Conservation (phyloP, 176 grass and related monocot species). For the Carex kokanica region DNA sequence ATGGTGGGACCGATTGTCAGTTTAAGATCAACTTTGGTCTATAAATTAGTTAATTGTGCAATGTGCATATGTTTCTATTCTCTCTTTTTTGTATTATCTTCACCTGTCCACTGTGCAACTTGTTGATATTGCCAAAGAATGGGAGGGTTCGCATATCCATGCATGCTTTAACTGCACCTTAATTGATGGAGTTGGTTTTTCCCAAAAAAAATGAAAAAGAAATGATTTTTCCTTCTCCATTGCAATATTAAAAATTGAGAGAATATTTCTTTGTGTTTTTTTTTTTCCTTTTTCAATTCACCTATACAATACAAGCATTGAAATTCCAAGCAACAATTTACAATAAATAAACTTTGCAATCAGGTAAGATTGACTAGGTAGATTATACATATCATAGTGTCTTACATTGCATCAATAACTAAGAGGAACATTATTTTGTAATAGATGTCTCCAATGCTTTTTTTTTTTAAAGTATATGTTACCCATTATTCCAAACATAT, state of each 20-base stretch:
- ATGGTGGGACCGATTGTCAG: neutral
- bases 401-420: neutral
- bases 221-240: too few species aligned
- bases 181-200: neutral
- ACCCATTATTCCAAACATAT: too few species aligned
- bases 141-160: slow-evolving; percentile 1
- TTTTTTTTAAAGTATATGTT: too few species aligned
- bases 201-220: too few species aligned
- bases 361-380: neutral
- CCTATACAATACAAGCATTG: too few species aligned
- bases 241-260: too few species aligned
- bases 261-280: too few species aligned
- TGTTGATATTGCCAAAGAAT: slow-evolving; percentile 18
- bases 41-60: neutral
- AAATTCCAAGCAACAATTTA: too few species aligned
- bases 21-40: neutral
- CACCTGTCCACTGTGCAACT: neutral
- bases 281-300: too few species aligned
- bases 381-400: neutral
- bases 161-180: slow-evolving; percentile 1
- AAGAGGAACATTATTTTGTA: too few species aligned
- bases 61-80: neutral
- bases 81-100: neutral
- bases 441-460: too few species aligned
- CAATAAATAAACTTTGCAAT: too few species aligned